These are phyloP conservation scores for Zangia roseola DNA, from an alignment of 768 basidiomycete genomes.

Conservation along the genomic window DNA sequence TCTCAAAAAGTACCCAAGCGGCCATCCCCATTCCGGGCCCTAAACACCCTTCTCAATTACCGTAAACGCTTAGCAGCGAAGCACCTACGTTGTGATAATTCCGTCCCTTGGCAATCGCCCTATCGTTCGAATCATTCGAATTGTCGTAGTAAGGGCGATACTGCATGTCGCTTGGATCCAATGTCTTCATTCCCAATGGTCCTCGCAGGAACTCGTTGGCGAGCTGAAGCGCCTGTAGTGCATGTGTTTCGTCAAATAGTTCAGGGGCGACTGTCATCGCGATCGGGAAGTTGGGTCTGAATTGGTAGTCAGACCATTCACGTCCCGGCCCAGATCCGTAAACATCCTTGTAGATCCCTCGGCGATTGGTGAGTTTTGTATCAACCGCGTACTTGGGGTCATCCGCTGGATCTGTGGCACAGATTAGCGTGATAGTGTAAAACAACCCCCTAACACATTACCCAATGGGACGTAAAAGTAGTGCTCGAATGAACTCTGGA, in stretches of 20 bases:
- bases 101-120: slow-evolving; percentile 83
- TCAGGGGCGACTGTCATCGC: slow-evolving; percentile 98
- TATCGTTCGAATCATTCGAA: slow-evolving; percentile 85
- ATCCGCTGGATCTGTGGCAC: slow-evolving; percentile 56
- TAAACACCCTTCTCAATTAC: slow-evolving; percentile 31
- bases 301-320: slow-evolving; percentile 97
- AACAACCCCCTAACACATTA: slow-evolving; percentile 27
- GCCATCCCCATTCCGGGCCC: slow-evolving; percentile 97
- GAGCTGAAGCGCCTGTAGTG: slow-evolving; percentile 74
- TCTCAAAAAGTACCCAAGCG: slow-evolving; percentile 90
- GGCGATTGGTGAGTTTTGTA: slow-evolving; percentile 70
- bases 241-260: slow-evolving; percentile 80
- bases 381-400: slow-evolving; percentile 73
- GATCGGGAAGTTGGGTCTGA: slow-evolving; percentile 90
- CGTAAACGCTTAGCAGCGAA: background rate
- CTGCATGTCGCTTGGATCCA: slow-evolving; percentile 84
- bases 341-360: slow-evolving; percentile 99
- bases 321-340: slow-evolving; percentile 83
- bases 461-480: slow-evolving; percentile 87
- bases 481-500: slow-evolving; percentile 86
- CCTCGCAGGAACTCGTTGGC: slow-evolving; percentile 79
- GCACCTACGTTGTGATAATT: slow-evolving; percentile 85
- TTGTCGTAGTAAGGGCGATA: slow-evolving; percentile 95
- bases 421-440: background rate
- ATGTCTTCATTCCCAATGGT: slow-evolving; percentile 94